Percentiles rank a stretch among this genome's conserved stretches.
Evolutionary conservation across 257 asterid genomes (phyloP).

Genomic region (Capsicum pubescens): DNA sequence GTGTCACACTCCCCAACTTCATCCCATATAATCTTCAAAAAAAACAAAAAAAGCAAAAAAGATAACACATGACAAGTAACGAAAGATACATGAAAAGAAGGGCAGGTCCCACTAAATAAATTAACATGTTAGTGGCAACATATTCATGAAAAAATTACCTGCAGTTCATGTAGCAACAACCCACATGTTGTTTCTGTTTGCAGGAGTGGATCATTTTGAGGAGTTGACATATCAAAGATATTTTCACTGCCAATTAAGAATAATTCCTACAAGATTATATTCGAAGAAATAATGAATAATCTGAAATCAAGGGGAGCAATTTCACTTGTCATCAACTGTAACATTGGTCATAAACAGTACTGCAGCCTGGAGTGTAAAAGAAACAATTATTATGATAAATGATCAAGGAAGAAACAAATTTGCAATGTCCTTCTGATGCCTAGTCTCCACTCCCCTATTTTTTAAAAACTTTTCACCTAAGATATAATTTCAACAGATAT

Average conservation of each 20-base stretch:
- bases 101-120: slow-evolving; percentile 2
- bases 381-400: slow-evolving; percentile 8
- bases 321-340: background rate
- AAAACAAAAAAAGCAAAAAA: background rate
- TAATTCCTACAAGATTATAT: background rate
- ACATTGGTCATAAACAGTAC: background rate
- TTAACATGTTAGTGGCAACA: background rate
- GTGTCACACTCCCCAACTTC: slow-evolving; percentile 93
- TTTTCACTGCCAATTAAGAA: slow-evolving; percentile 8
- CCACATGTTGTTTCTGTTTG: slow-evolving; percentile 84
- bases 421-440: background rate
- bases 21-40: slow-evolving; percentile 86
- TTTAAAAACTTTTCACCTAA: background rate
- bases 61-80: background rate
- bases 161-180: slow-evolving; percentile 71
- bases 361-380: slow-evolving; percentile 3
- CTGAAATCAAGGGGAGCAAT: background rate
- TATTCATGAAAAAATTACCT: slow-evolving; percentile 19
- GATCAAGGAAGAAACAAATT: background rate
- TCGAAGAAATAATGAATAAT: background rate
- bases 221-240: slow-evolving; percentile 44
- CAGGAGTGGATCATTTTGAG: slow-evolving; percentile 46
- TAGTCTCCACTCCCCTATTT: background rate
- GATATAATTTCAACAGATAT: background rate
- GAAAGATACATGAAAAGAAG: background rate